These are phyloP conservation scores for Colletotrichum gigasporum DNA, from an alignment of 2,329 filamentous ascomycete species.

Conservation along the genomic window DNA sequence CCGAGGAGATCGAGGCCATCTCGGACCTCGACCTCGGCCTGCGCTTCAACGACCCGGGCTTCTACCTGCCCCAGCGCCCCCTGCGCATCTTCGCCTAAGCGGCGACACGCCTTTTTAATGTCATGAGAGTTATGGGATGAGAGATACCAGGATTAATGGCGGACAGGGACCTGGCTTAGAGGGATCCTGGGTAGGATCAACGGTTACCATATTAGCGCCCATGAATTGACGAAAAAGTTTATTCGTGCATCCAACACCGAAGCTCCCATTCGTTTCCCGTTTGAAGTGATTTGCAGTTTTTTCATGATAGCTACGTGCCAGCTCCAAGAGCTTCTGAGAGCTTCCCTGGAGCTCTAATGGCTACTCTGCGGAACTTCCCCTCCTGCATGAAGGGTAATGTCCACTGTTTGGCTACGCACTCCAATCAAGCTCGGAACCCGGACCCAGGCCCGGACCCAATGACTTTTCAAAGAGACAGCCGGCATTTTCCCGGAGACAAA, in stretches of 20 bases:
- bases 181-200: neutral
- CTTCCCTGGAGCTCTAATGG: neutral
- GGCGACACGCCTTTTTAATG: neutral
- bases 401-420: neutral
- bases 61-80: constrained; percentile 49
- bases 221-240: constrained; percentile 15
- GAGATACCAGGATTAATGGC: neutral
- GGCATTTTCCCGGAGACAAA: neutral
- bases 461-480: neutral
- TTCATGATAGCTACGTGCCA: fast-evolving
- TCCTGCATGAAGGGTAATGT: neutral
- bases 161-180: neutral
- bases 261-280: too few relatives aligned
- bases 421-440: constrained; percentile 7
- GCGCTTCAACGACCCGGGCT: constrained; percentile 69
- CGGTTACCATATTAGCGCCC: neutral
- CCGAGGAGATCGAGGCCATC: constrained; percentile 66
- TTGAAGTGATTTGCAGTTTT: neutral
- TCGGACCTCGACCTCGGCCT: constrained; percentile 60
- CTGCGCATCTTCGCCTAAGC: constrained; percentile 62
- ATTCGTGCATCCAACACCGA: neutral
- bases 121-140: neutral
- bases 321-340: neutral
- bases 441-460: neutral
- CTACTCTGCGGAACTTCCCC: neutral